Evolutionary conservation across 2,329 filamentous ascomycete genomes (phyloP).

Genomic region (Penicillium hesseltinei): DNA sequence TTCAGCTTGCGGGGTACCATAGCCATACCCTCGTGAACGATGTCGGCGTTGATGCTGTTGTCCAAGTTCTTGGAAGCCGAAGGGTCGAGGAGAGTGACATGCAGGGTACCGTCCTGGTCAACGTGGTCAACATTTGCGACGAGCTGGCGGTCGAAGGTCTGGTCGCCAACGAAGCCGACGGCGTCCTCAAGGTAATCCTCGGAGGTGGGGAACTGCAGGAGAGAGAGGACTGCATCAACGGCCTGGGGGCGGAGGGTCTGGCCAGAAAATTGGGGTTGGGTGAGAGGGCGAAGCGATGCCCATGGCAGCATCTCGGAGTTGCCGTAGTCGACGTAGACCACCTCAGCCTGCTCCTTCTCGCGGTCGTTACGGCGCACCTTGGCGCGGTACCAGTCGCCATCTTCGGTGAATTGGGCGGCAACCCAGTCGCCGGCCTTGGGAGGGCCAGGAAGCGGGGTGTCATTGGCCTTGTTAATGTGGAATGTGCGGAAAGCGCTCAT

Average conservation of each 20-base stretch:
- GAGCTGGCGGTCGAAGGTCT: conserved; percentile 71
- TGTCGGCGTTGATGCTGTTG: conserved; percentile 85
- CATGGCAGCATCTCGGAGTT: conserved; percentile 89
- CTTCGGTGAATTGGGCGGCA: conserved; percentile 83
- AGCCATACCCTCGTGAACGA: conserved; percentile 77
- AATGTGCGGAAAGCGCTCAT: conserved; percentile 91
- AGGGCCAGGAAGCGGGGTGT: conserved; percentile 66
- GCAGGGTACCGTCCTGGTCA: conserved; percentile 75
- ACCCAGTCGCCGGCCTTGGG: conserved; percentile 92
- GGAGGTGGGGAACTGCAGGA: conserved; percentile 80
- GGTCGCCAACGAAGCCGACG: conserved; percentile 69
- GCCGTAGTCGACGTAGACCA: conserved; percentile 94
- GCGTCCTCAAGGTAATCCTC: conserved; percentile 82
- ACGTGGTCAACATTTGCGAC: conserved; percentile 89
- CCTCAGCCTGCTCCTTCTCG: conserved; percentile 80
- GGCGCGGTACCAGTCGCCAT: conserved; percentile 92
- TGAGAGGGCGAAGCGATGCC: conserved; percentile 77
- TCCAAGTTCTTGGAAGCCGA: conserved; percentile 61
- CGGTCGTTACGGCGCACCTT: conserved; percentile 90
- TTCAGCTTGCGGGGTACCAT: conserved; percentile 92
- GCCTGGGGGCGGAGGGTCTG: conserved; percentile 86
- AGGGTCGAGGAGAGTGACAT: conserved; percentile 85
- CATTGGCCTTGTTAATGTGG: conserved; percentile 81
- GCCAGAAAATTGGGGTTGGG: conserved; percentile 72
- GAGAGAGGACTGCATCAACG: conserved; percentile 78